A percentile compares a stretch with the other conserved stretches of the same genome.
phyloP scores from a whole-genome alignment of 2,329 filamentous ascomycete genomes.

The Microascus cirrosus region DNA sequence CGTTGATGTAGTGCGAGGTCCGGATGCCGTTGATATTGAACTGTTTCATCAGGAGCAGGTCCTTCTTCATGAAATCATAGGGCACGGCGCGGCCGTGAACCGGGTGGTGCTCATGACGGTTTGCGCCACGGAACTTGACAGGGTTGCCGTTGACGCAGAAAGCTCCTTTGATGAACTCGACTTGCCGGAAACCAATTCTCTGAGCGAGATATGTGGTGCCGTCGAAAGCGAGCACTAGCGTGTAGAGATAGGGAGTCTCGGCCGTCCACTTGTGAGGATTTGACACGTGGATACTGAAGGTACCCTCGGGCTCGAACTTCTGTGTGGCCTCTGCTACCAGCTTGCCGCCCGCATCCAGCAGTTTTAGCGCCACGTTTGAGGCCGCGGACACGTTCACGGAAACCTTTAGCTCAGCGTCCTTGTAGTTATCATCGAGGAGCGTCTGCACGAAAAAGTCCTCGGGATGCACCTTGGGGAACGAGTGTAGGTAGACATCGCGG shows the following conservation, averaged over 20 bases:
- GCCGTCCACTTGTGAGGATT: slow-evolving; percentile 57
- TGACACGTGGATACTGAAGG: slow-evolving; percentile 26
- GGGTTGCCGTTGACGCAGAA: slow-evolving; percentile 54
- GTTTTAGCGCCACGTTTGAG: slow-evolving; percentile 17
- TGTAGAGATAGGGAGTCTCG: slow-evolving; percentile 54
- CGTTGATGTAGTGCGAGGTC: slow-evolving; percentile 55
- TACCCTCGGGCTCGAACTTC: slow-evolving; percentile 23
- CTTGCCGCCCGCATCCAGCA: slow-evolving; percentile 21
- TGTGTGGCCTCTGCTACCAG: slow-evolving; percentile 15
- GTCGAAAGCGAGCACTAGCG: slow-evolving; percentile 24
- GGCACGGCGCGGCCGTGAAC: slow-evolving; percentile 51
- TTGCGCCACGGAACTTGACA: slow-evolving; percentile 56
- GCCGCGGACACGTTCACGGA: slow-evolving; percentile 29
- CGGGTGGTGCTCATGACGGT: slow-evolving; percentile 61
- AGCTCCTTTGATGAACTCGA: slow-evolving; percentile 49
- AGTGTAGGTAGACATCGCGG: slow-evolving; percentile 54
- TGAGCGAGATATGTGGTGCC: slow-evolving; percentile 30
- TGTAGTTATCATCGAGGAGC: slow-evolving; percentile 40
- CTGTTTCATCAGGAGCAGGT: slow-evolving; percentile 55
- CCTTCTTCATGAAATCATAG: slow-evolving; percentile 45
- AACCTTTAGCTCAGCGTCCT: slow-evolving; percentile 37
- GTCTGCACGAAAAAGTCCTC: slow-evolving; percentile 47
- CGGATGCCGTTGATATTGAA: slow-evolving; percentile 62
- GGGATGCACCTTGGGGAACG: slow-evolving; percentile 43
- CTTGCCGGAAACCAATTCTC: slow-evolving; percentile 50